These are phyloP conservation scores for Spinacia oleracea DNA, from an alignment of 179 eudicot genomes.

Conservation along the genomic window DNA sequence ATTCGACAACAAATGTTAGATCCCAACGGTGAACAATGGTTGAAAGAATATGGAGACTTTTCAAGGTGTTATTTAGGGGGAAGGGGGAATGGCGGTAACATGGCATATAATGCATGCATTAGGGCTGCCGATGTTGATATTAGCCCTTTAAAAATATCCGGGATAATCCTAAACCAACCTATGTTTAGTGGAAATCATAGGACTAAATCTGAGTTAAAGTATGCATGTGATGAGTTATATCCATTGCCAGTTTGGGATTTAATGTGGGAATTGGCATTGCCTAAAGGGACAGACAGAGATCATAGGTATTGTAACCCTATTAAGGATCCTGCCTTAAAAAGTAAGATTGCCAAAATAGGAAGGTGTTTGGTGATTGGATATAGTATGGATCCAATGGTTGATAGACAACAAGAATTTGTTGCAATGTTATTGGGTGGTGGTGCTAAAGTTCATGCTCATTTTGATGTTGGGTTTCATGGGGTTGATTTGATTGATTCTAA, in stretches of 20 bases:
- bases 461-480: conserved; percentile 74
- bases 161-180: conserved; percentile 65
- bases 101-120: conserved; percentile 54
- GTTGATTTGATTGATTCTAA: conserved; percentile 53
- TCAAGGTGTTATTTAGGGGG: conserved; percentile 57
- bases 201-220: conserved; percentile 56
- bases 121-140: conserved; percentile 39
- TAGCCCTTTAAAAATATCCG: conserved; percentile 42
- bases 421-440: conserved; percentile 58
- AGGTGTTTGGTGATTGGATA: conserved; percentile 71
- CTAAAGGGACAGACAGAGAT: conserved; percentile 59
- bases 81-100: conserved; percentile 55
- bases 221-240: conserved; percentile 47
- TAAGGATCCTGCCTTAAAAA: conserved; percentile 27
- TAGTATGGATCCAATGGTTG: conserved; percentile 70
- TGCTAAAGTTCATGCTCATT: conserved; percentile 63
- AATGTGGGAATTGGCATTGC: conserved; percentile 75
- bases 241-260: conserved; percentile 71
- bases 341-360: conserved; percentile 39
- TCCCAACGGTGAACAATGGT: conserved; percentile 50
- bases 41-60: conserved; percentile 50
- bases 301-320: conserved; percentile 71
- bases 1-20: conserved; percentile 34
- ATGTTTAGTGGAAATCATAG: conserved; percentile 59
- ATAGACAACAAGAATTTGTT: conserved; percentile 67